phyloP scores from a whole-genome alignment of 192 early-diverging fungal genomes.

The Backusella sp. region DNA sequence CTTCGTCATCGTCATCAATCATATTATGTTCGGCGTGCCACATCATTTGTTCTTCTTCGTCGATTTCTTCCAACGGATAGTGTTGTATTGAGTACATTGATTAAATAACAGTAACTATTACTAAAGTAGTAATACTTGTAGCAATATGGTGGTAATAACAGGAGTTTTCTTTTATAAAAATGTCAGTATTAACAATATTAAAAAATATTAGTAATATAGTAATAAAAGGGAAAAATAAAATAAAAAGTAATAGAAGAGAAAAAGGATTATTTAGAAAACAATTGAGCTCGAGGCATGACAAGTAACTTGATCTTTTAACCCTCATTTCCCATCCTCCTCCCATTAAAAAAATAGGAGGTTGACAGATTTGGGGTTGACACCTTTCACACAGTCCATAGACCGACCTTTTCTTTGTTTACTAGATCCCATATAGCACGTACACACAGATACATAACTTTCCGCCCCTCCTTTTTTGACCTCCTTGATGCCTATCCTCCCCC shows the following conservation, averaged over 20 bases:
- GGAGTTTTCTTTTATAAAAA: not conserved
- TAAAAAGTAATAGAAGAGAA: not conserved
- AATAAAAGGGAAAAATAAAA: not conserved
- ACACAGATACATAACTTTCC: not conserved
- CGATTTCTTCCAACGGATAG: constrained; percentile 5
- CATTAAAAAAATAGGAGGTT: constrained; percentile 6
- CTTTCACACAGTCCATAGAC: not conserved
- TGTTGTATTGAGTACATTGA: not conserved
- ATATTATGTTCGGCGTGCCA: constrained; percentile 8
- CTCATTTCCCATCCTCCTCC: not conserved
- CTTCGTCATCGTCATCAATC: constrained; percentile 24
- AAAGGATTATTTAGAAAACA: constrained; percentile 1
- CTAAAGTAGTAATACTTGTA: not conserved
- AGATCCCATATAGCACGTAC: not conserved
- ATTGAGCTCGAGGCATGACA: not conserved
- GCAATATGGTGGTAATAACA: not conserved
- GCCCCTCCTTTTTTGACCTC: not conserved
- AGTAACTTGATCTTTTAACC: constrained; percentile 3
- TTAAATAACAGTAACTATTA: not conserved
- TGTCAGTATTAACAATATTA: not conserved
- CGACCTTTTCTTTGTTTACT: not conserved
- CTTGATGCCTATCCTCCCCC: not conserved
- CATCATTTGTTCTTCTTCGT: not conserved
- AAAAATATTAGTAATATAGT: not conserved
- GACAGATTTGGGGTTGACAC: constrained; percentile 4